A percentile compares a stretch with the other conserved stretches of the same genome.
Conservation (phyloP, 208 protist species). For the Blastocrithidia nonstop region DNA sequence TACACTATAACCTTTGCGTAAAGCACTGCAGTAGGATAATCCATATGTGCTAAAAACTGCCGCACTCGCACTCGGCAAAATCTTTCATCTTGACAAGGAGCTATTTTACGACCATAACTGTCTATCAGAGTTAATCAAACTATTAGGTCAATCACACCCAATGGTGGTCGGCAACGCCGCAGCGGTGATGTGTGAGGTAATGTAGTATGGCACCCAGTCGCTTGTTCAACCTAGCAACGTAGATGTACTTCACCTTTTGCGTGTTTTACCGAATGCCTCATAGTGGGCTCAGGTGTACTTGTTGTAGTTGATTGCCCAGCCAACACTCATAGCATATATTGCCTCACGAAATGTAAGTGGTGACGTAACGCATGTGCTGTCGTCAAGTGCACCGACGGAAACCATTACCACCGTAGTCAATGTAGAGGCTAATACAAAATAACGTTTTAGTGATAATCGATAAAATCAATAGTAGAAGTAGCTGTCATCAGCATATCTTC, state of each 20-base stretch:
- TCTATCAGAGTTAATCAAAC: constrained; percentile 60
- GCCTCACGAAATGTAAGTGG: too few relatives aligned
- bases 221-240: too few relatives aligned
- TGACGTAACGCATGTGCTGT: too few relatives aligned
- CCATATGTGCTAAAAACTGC: constrained; percentile 99
- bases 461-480: too few relatives aligned
- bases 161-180: constrained; percentile 98
- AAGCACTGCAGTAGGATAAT: constrained; percentile 86
- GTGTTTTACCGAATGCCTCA: too few relatives aligned
- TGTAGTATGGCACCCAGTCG: constrained; percentile 30
- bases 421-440: too few relatives aligned
- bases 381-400: too few relatives aligned
- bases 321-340: too few relatives aligned
- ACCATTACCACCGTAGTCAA: too few relatives aligned
- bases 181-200: constrained; percentile 91
- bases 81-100: constrained; percentile 96
- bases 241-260: too few relatives aligned
- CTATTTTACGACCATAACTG: constrained; percentile 91
- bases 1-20: constrained; percentile 92
- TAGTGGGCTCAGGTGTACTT: constrained; percentile 99
- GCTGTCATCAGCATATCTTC: too few relatives aligned
- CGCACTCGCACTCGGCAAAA: constrained; percentile 96
- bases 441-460: too few relatives aligned
- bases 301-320: constrained; percentile 88
- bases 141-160: constrained; percentile 94